phyloP scores from a whole-genome alignment of 805 yeast species.

The Spathaspora girioi region DNA sequence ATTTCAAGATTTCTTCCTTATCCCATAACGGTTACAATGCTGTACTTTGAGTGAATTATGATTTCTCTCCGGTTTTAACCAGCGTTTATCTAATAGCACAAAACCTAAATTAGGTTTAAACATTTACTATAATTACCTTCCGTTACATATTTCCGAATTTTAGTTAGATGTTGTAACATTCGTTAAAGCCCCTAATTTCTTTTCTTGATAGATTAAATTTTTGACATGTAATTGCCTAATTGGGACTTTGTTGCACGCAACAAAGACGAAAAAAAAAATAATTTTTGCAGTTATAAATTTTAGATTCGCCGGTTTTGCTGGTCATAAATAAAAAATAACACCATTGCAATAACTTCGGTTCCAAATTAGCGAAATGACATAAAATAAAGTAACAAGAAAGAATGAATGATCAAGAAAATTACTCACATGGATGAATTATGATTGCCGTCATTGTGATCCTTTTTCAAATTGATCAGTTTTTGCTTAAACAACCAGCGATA shows the following conservation, averaged over 20 bases:
- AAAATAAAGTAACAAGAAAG: not conserved
- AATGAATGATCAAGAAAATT: not conserved
- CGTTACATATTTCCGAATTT: not conserved
- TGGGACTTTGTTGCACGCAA: slow-evolving; percentile 7
- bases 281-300: not conserved
- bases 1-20: too few relatives aligned
- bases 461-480: not conserved
- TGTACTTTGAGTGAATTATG: too few relatives aligned
- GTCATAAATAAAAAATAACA: not conserved
- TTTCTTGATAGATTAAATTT: not conserved
- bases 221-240: slow-evolving; percentile 4
- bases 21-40: too few relatives aligned
- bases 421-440: not conserved
- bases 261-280: not conserved
- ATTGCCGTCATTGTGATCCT: not conserved
- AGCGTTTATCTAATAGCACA: too few relatives aligned
- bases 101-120: too few relatives aligned
- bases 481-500: not conserved
- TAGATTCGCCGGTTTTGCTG: not conserved
- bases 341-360: not conserved
- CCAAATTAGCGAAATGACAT: not conserved
- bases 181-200: not conserved
- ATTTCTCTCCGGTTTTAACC: too few relatives aligned
- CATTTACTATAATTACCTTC: not conserved
- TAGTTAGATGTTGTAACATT: not conserved